Evolutionary conservation across 1,284 basidiomycete species (phyloP), one percentile per base, ranked within the genome.

Genomic region (Fomitiporia mediterranea): DNA sequence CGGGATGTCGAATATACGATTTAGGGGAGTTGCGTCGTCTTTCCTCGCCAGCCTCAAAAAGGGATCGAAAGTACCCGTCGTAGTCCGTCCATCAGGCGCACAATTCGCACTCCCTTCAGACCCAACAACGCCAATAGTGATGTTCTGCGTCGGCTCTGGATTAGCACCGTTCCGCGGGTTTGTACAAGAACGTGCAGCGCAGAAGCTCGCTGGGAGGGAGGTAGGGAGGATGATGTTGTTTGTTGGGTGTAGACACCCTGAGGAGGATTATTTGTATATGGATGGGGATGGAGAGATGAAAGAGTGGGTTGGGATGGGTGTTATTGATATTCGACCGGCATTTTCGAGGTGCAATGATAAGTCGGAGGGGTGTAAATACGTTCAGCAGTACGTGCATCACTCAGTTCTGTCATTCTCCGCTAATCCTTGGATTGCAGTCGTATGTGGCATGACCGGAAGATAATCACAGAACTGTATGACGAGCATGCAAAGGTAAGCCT

Each of bases 141-240:
- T 80, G 70, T 77, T 78, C 64, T 74, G 73, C 27, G 75, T 76
- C 19, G 79, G 79, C 6, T 72, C 75, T 2, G 79, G 79, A 0
- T 61, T 81, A 21, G 75, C 79, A 5, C 79, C 79, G 1, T 78
- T 81, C 73, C 71, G 77, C 40, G 78, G 77, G 1, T 81, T 81
- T 68, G 68, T 81, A 38, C 75, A 79, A 62, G 79, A 81, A 62
- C 74, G 78, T 15, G 77, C 77, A 15, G 65, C 71, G 58, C 77
- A 80, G 66, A 74, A 72, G 63, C 64, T 67, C 47, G 72, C 74
- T 4, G 78, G 78, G 0, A 67, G 77, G 15, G 68, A 72, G 17
- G 72, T 79, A 9, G 76, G 72, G 23, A 67, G 68, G 53, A 71
- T 70, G 28, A 62, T 79, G 30, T 66, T 80, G 43, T 80, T 79